These are phyloP conservation scores for Debaryomycetaceae sp. DNA, from an alignment of 1,139 yeast species.

Conservation along the genomic window DNA sequence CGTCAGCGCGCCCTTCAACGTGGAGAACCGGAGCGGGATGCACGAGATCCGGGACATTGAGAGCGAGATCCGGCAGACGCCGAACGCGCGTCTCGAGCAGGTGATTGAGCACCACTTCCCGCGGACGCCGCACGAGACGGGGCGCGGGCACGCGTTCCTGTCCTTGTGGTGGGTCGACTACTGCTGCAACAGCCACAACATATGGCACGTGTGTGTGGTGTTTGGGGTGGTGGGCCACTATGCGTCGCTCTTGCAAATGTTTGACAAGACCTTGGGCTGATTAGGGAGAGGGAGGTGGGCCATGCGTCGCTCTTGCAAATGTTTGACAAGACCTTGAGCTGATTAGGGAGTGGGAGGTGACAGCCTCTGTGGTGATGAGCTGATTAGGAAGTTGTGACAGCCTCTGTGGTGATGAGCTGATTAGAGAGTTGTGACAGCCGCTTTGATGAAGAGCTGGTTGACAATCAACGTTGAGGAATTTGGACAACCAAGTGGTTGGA, in stretches of 20 bases:
- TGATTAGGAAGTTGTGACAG: not conserved
- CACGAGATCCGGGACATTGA: slow-evolving; percentile 29
- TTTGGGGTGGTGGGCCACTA: slow-evolving; percentile 85
- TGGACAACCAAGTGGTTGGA: too few species aligned
- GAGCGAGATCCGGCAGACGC: slow-evolving; percentile 5
- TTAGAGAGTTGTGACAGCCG: too few species aligned
- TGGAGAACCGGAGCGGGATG: slow-evolving; percentile 35
- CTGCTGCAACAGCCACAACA: slow-evolving; percentile 65
- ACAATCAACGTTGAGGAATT: too few species aligned
- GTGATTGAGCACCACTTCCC: slow-evolving; percentile 46
- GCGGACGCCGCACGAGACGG: slow-evolving; percentile 33
- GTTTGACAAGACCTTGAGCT: slow-evolving; percentile 25
- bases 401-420: not conserved
- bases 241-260: slow-evolving; percentile 62
- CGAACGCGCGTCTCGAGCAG: slow-evolving; percentile 5
- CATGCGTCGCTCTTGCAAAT: slow-evolving; percentile 68
- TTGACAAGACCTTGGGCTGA: slow-evolving; percentile 14
- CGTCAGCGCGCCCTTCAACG: slow-evolving; percentile 25
- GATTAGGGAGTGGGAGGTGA: slow-evolving; percentile 34
- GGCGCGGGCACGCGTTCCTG: slow-evolving; percentile 35
- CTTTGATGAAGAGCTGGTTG: too few species aligned
- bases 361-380: slow-evolving; percentile 2
- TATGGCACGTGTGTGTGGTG: slow-evolving; percentile 90
- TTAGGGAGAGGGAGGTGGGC: slow-evolving; percentile 46
- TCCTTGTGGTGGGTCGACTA: slow-evolving; percentile 85